These are phyloP conservation scores for Mycena galericulata DNA, from an alignment of 768 basidiomycete genomes.

Conservation along the genomic window DNA sequence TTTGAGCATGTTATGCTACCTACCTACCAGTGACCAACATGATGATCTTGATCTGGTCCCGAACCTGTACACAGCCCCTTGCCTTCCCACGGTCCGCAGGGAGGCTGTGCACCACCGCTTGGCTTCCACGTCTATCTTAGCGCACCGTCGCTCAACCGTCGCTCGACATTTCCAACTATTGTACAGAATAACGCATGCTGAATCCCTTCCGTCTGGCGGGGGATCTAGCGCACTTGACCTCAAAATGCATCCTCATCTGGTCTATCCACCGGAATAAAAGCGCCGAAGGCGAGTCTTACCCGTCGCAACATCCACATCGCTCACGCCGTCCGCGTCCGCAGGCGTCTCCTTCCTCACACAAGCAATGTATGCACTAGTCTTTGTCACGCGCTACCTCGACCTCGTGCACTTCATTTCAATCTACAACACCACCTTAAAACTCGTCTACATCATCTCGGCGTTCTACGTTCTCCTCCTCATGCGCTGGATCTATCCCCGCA, in stretches of 20 bases:
- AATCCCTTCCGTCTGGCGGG: conserved; percentile 29
- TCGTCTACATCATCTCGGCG: conserved; percentile 80
- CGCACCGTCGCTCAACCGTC: no score
- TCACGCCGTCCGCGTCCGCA: conserved; percentile 36
- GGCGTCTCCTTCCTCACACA: conserved; percentile 89
- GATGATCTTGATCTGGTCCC: no score
- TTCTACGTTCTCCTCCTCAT: conserved; percentile 82
- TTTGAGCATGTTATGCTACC: no score
- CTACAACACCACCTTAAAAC: conserved; percentile 85
- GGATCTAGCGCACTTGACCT: conserved; percentile 24
- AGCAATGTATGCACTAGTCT: conserved; percentile 78
- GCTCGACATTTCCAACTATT: no score
- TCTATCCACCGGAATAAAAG: conserved; percentile 32
- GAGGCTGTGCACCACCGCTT: no score
- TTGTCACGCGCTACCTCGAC: conserved; percentile 81
- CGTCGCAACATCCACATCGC: not conserved
- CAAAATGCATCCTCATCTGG: conserved; percentile 32
- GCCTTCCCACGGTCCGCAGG: no score
- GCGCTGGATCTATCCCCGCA: conserved; percentile 80
- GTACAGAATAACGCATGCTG: no score
- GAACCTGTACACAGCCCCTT: no score
- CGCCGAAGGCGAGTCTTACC: conserved; percentile 20
- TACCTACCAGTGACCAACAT: no score
- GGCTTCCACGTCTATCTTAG: no score
- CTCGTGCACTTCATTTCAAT: conserved; percentile 72